Percentiles rank a stretch among this genome's conserved stretches.
Evolutionary conservation across 306 rosid species (phyloP).

Genomic region (Pterocarpus macrocarpus): DNA sequence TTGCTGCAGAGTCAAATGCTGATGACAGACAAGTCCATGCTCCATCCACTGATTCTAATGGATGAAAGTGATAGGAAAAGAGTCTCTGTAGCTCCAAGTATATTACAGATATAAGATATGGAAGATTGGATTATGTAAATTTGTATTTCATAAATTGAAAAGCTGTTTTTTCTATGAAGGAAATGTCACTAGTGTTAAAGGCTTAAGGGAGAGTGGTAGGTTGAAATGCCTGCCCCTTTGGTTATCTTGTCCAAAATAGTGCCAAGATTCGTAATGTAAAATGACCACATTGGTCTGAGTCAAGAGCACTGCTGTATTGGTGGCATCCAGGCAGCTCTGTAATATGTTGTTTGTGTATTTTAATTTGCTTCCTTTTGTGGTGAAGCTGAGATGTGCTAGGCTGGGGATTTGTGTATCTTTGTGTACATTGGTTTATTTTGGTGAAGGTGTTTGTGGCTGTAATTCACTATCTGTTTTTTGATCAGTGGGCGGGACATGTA

Average conservation of each 20-base stretch:
- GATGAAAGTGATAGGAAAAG: conserved; percentile 57
- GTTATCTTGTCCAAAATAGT: conserved; percentile 55
- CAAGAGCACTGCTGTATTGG: conserved; percentile 49
- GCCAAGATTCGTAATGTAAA: conserved; percentile 62
- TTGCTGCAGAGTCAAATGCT: conserved; percentile 75
- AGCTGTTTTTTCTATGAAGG: conserved; percentile 60
- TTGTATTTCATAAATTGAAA: conserved; percentile 63
- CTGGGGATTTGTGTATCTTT: conserved; percentile 50
- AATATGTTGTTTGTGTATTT: conserved; percentile 63
- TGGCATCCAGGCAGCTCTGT: conserved; percentile 54
- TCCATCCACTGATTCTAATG: conserved; percentile 68
- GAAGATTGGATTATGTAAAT: conserved; percentile 72
- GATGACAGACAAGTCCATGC: conserved; percentile 71
- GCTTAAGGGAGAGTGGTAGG: conserved; percentile 72
- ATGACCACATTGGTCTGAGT: conserved; percentile 67
- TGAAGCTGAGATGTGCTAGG: conserved; percentile 71
- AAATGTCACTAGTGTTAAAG: conserved; percentile 53
- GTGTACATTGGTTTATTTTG: conserved; percentile 68
- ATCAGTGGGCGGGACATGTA: conserved; percentile 31
- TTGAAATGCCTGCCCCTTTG: conserved; percentile 74
- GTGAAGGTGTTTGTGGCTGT: conserved; percentile 66
- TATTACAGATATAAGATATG: conserved; percentile 55
- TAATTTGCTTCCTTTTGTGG: conserved; percentile 65
- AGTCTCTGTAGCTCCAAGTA: conserved; percentile 45
- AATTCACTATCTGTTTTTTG: conserved; percentile 31